Base-by-base conservation (phyloP, 352 stramenopile genomes). In the Globisporangium ultimum region DNA sequence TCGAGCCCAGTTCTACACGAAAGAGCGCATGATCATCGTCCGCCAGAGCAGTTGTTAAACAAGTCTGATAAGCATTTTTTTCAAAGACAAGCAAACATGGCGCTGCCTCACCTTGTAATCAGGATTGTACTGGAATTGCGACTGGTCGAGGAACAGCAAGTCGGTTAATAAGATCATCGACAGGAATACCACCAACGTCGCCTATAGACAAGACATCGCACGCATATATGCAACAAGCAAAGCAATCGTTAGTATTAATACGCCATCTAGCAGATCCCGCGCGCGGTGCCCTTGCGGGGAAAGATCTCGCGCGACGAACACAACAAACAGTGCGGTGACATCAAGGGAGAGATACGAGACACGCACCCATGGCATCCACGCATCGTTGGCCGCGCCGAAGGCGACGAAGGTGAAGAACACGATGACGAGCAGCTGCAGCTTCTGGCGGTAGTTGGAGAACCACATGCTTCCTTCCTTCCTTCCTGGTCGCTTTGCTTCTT, bases 361-460 rank as follows among this genome's bases (percentile, higher is more conserved):
- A 71, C 78, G n/a, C 61, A 93, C 84, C 80, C 80, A 93, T 0
- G 76, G 80, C 73, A 93, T 93, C 84, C 84, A 93, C 40, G 82
- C 78, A 22, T 82, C 80, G 32, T 88, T 70, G 8, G 80, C 80
- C 24, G 84, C 81, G 41, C 73, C 81, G 43, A 93, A 90, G n/a
- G 84, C 78, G 48, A 93, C 64, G 54, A 93, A 89, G 63, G 74
- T 85, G 66, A 91, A 93, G 79, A 91, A 93, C 32, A 83, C 49
- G 64, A 93, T 91, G 48, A 93, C 47, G n/a, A 89, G 66, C 61
- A 89, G 70, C 77, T 90, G 80, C 51, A 91, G 69, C 69, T 80
- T 83, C 73, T 93, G 84, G 68, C 80, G 76, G 53, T 80, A 76
- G 62, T 78, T 86, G 54, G 72, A 86, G 66, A 92, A 86, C 81